These are phyloP conservation scores for Zizania palustris DNA, from an alignment of 202 grass and related monocot genomes.

Conservation along the genomic window DNA sequence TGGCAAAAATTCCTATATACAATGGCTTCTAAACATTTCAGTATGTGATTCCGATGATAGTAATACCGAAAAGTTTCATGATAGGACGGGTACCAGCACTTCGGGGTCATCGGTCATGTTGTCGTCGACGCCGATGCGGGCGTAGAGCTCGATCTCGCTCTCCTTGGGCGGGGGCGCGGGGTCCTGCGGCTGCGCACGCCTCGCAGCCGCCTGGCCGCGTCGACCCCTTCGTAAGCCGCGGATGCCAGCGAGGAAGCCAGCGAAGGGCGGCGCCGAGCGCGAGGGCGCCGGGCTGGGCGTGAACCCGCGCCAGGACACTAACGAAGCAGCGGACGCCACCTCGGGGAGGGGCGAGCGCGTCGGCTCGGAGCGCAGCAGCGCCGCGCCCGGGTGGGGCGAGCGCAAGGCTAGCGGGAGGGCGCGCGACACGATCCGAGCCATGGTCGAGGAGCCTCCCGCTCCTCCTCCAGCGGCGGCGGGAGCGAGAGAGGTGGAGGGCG, in stretches of 20 bases:
- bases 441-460: conserved; percentile 28
- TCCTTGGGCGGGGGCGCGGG: conserved; percentile 54
- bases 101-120: conserved; percentile 79
- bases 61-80: not conserved
- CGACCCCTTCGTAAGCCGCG: conserved; percentile 63
- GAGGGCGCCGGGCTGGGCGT: conserved; percentile 43
- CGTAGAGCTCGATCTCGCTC: conserved; percentile 77
- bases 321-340: conserved; percentile 32
- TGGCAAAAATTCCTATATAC: no score
- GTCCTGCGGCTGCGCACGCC: conserved; percentile 47
- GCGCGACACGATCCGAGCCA: conserved; percentile 79
- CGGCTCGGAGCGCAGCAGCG: conserved; percentile 29
- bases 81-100: conserved; percentile 68
- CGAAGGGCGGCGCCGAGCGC: conserved; percentile 30
- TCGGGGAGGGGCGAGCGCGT: conserved; percentile 1
- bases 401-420: conserved; percentile 65
- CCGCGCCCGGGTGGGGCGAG: conserved; percentile 36
- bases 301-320: conserved; percentile 45
- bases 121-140: conserved; percentile 65
- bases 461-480: conserved; percentile 36
- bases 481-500: not conserved
- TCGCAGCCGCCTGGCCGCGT: conserved; percentile 58
- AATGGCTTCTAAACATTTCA: not conserved
- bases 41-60: conserved; percentile 14
- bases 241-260: conserved; percentile 53